Evolutionary conservation across 2,329 filamentous ascomycete species (phyloP).

Genomic region (Mycogone perniciosa): DNA sequence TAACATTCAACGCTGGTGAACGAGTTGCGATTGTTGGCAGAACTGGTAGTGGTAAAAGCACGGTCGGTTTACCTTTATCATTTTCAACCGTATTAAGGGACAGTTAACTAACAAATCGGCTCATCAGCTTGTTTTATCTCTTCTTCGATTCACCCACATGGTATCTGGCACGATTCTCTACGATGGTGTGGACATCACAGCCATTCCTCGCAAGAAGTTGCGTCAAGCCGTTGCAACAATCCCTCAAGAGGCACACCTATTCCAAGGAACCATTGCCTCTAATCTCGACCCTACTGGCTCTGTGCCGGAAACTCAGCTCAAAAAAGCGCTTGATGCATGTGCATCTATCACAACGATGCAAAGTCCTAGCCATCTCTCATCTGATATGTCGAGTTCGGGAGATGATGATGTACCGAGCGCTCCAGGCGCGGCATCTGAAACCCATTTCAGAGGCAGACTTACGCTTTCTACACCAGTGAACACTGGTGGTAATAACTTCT

Average conservation of each 20-base stretch:
- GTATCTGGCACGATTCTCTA: constrained; percentile 37
- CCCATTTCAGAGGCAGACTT: constrained; percentile 19
- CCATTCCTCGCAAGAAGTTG: constrained; percentile 36
- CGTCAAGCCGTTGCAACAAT: constrained; percentile 43
- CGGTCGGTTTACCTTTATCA: constrained; percentile 35
- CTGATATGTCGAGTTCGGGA: too few relatives aligned
- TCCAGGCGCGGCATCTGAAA: too few relatives aligned
- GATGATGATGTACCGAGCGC: too few relatives aligned
- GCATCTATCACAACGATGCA: constrained; percentile 27
- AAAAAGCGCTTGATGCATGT: constrained; percentile 50
- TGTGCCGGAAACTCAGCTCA: constrained; percentile 41
- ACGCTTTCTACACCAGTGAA: constrained; percentile 35
- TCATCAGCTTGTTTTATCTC: constrained; percentile 34
- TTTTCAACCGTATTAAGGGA: neutral
- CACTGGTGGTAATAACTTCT: constrained; percentile 40
- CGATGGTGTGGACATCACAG: constrained; percentile 40
- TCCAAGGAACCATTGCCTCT: constrained; percentile 36
- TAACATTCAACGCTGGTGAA: constrained; percentile 50
- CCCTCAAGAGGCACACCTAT: constrained; percentile 45
- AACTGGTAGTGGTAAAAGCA: constrained; percentile 70
- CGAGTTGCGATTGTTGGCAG: constrained; percentile 68
- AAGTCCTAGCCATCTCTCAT: neutral
- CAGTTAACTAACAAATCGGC: neutral
- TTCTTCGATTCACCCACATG: constrained; percentile 39
- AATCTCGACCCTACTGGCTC: constrained; percentile 52